Evolutionary conservation across 345 rosid species (phyloP).

Genomic region (Citrus maxima): DNA sequence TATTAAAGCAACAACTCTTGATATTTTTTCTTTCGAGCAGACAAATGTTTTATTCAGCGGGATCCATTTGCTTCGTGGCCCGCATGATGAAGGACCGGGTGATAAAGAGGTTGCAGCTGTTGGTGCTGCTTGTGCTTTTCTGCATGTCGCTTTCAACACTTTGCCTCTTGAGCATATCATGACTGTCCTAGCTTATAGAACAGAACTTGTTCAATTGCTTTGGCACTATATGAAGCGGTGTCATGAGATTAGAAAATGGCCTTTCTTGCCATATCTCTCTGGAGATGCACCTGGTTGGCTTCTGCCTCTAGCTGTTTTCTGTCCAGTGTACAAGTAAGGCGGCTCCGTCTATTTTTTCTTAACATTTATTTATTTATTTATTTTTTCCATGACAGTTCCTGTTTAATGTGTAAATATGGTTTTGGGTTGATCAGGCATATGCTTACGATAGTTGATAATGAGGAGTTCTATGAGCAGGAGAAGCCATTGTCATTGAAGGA

Average conservation of each 20-base stretch:
- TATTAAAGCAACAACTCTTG: not conserved
- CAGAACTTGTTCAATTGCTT: conserved; percentile 85
- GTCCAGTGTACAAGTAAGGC: conserved; percentile 96
- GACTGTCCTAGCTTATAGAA: conserved; percentile 90
- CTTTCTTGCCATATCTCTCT: conserved; percentile 58
- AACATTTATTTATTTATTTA: not conserved
- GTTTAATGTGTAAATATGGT: not conserved
- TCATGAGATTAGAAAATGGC: conserved; percentile 86
- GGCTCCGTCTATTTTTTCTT: not conserved
- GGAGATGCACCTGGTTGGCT: conserved; percentile 97
- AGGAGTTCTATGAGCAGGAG: conserved; percentile 95
- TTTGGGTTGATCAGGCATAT: conserved; percentile 72
- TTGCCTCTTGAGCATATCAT: conserved; percentile 80
- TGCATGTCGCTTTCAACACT: conserved; percentile 73
- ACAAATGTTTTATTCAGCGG: conserved; percentile 69
- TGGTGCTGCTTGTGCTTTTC: conserved; percentile 92
- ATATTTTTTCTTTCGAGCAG: conserved; percentile 46
- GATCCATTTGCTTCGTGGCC: conserved; percentile 31
- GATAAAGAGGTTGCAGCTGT: conserved; percentile 75
- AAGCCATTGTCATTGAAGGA: conserved; percentile 84
- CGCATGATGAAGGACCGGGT: conserved; percentile 37
- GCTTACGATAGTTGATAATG: conserved; percentile 95
- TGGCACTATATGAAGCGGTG: conserved; percentile 92
- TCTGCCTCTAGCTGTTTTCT: conserved; percentile 85
- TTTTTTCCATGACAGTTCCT: not conserved